Evolutionary conservation across 495 filamentous ascomycete species (phyloP).

Genomic region (Podospora anserina): DNA sequence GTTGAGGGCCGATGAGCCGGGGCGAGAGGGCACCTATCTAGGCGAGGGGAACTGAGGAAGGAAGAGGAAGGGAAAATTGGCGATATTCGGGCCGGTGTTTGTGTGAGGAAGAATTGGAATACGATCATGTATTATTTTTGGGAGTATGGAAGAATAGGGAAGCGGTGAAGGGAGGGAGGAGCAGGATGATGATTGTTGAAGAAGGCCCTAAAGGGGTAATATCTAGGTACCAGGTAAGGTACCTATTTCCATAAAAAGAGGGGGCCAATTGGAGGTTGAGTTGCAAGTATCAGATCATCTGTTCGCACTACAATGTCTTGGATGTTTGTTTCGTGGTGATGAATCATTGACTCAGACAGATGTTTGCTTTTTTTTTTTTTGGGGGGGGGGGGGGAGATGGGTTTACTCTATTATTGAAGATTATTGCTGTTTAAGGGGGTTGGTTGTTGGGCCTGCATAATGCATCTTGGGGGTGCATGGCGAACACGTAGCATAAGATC

Average conservation of each 20-base stretch:
- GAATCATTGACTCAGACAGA: too few species aligned
- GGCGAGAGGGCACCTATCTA: background rate
- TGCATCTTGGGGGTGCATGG: too few species aligned
- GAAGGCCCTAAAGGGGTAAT: background rate
- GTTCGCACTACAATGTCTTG: background rate
- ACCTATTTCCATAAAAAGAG: background rate
- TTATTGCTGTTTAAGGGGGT: too few species aligned
- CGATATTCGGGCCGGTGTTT: background rate
- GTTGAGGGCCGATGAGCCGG: background rate
- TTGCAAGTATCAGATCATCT: background rate
- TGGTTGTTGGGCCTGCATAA: too few species aligned
- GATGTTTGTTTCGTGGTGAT: background rate
- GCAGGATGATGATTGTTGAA: background rate
- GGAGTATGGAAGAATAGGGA: background rate
- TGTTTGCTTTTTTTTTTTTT: too few species aligned
- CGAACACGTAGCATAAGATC: too few species aligned
- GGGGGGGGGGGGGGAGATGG: too few species aligned
- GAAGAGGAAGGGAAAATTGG: background rate
- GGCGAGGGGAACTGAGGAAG: background rate
- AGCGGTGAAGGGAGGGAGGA: background rate
- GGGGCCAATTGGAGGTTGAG: too few species aligned
- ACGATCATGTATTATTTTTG: background rate
- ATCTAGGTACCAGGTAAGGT: background rate
- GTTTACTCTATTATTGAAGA: too few species aligned
- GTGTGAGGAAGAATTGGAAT: background rate